phyloP scores from a whole-genome alignment of 2,329 filamentous ascomycete species.

The Diaporthe sp. region DNA sequence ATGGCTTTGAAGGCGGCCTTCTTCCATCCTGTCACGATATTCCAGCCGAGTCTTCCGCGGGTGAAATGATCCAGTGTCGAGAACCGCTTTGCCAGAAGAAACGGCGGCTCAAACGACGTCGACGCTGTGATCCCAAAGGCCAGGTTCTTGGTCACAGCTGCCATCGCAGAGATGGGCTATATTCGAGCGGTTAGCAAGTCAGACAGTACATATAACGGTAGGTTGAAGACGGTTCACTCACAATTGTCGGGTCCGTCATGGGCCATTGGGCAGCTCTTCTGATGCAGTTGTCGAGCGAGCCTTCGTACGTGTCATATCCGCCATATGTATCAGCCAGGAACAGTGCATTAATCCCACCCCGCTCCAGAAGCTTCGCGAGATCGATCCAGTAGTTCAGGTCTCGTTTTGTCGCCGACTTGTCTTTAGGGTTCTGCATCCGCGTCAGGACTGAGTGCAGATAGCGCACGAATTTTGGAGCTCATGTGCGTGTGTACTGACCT shows the following conservation, averaged over 20 bases:
- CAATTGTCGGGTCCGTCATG: constrained; percentile 74
- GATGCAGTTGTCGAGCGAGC: constrained; percentile 72
- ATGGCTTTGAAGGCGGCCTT: constrained; percentile 72
- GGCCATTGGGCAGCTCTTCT: constrained; percentile 75
- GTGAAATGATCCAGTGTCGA: constrained; percentile 75
- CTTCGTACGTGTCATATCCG: constrained; percentile 74
- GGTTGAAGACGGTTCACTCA: constrained; percentile 51
- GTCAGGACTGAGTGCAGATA: not conserved
- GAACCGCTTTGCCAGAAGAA: constrained; percentile 73
- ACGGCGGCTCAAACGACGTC: constrained; percentile 74
- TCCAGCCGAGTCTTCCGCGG: constrained; percentile 73
- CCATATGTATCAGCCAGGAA: constrained; percentile 78
- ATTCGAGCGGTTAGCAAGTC: not conserved
- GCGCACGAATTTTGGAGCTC: not conserved
- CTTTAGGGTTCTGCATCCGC: constrained; percentile 66
- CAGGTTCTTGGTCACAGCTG: constrained; percentile 75
- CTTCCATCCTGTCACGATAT: constrained; percentile 76
- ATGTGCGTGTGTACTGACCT: constrained; percentile 55
- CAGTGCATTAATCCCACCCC: constrained; percentile 73
- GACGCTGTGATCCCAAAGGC: constrained; percentile 74
- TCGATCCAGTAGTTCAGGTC: constrained; percentile 75
- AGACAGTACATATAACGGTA: not conserved
- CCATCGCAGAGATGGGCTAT: constrained; percentile 75
- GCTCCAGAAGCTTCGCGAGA: constrained; percentile 72
- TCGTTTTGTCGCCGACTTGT: constrained; percentile 73